Percentiles rank a stretch among this genome's conserved stretches.
Conservation (phyloP, 257 asterid genomes). For the Solanum lignicaule region DNA sequence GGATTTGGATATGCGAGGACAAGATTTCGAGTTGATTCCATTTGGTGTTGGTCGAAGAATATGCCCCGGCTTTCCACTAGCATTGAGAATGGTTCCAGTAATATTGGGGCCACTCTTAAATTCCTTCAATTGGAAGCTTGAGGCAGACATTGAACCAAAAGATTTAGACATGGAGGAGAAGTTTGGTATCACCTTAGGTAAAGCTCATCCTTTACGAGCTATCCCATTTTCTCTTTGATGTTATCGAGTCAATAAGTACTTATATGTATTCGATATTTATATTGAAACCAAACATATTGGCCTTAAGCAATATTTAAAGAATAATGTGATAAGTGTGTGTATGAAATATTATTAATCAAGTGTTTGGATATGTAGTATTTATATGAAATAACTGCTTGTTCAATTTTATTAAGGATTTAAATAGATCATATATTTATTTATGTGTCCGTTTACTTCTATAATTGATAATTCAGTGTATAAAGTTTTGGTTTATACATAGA, state of each 20-base stretch:
- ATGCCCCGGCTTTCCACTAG: not conserved
- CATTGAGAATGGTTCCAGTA: not conserved
- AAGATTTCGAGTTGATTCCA: not conserved
- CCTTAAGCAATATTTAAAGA: no score
- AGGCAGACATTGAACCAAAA: not conserved
- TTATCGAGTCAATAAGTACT: not conserved
- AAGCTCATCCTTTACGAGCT: not conserved
- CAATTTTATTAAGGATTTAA: no score
- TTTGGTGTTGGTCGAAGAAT: constrained; percentile 4
- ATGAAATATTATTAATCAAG: no score
- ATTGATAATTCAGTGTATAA: no score
- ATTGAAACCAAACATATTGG: not conserved
- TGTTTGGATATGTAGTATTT: no score
- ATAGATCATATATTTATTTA: no score
- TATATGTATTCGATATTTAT: not conserved
- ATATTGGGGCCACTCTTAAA: not conserved
- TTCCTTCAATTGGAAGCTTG: constrained; percentile 6
- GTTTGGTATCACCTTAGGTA: not conserved
- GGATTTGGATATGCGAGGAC: no score
- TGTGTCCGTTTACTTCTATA: no score
- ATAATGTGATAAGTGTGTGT: no score
- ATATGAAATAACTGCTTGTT: no score
- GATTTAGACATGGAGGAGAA: not conserved
- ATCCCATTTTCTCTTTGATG: not conserved
- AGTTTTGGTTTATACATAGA: no score